Conservation (phyloP, 108 stramenopile genomes). For the Nitzschia inconspicua region DNA sequence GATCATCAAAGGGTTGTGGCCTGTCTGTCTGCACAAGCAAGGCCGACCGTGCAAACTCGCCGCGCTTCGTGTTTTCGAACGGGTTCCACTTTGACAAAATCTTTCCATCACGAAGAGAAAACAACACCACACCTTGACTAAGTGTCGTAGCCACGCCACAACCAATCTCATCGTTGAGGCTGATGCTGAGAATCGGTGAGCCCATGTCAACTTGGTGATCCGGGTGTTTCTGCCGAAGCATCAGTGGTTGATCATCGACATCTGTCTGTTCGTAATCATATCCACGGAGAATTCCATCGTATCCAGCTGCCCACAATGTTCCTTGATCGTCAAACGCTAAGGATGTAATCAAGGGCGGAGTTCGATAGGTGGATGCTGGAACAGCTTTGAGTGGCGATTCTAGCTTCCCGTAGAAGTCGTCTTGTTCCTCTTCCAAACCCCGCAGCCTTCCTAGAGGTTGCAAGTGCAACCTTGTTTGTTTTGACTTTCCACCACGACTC, state of each 20-base stretch:
- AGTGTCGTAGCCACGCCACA: slow-evolving; percentile 47
- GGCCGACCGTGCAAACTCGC: slow-evolving; percentile 32
- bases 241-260: slow-evolving; percentile 8
- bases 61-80: slow-evolving; percentile 28
- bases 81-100: slow-evolving; percentile 41
- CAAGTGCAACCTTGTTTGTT: slow-evolving; percentile 22
- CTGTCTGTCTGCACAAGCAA: slow-evolving; percentile 34
- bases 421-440: not conserved
- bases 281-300: slow-evolving; percentile 38
- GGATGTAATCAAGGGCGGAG: slow-evolving; percentile 23
- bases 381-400: too few species aligned
- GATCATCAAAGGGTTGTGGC: too few species aligned
- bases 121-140: slow-evolving; percentile 40
- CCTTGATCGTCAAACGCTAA: slow-evolving; percentile 43
- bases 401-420: not conserved
- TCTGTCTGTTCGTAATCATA: slow-evolving; percentile 26
- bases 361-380: not conserved
- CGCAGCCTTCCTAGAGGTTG: slow-evolving; percentile 14
- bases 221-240: slow-evolving; percentile 11
- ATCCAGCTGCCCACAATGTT: slow-evolving; percentile 38
- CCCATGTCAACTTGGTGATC: slow-evolving; percentile 10
- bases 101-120: slow-evolving; percentile 39
- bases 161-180: slow-evolving; percentile 34
- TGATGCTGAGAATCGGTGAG: slow-evolving; percentile 21
- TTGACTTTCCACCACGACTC: slow-evolving; percentile 15